Conservation (phyloP, 2,329 filamentous ascomycete genomes). For the Aspergillus hiratsukae region DNA sequence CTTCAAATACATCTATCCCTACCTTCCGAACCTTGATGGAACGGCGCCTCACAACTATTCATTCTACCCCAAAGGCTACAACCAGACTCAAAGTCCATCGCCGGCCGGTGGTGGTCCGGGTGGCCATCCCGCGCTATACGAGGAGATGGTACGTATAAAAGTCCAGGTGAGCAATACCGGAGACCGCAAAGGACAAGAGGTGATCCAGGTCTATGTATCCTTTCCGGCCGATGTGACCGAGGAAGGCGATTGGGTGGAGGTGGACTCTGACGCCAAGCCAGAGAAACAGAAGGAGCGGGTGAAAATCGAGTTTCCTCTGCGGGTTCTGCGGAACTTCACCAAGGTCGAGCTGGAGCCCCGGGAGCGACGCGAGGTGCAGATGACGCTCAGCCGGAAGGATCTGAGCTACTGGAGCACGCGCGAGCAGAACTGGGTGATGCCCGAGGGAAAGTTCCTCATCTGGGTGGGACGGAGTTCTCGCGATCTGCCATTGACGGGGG, state of each 20-base stretch:
- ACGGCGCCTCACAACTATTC: conserved; percentile 40
- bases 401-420: conserved; percentile 68
- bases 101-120: conserved; percentile 62
- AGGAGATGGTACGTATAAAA: conserved; percentile 44
- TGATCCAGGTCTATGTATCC: conserved; percentile 61
- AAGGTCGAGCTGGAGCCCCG: conserved; percentile 59
- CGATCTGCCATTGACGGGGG: conserved; percentile 28
- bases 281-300: conserved; percentile 26
- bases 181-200: conserved; percentile 44
- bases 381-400: conserved; percentile 63
- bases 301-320: conserved; percentile 59
- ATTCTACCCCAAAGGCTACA: conserved; percentile 55
- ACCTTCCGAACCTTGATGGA: conserved; percentile 52
- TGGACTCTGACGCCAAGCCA: conserved; percentile 1
- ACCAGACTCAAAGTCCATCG: conserved; percentile 48
- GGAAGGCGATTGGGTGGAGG: conserved; percentile 10
- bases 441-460: conserved; percentile 36
- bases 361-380: conserved; percentile 49
- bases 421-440: conserved; percentile 65
- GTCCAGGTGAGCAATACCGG: conserved; percentile 49
- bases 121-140: conserved; percentile 46
- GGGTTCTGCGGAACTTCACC: conserved; percentile 64
- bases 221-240: conserved; percentile 48
- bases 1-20: conserved; percentile 70
- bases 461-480: conserved; percentile 35